These are phyloP conservation scores for Trypanosoma melophagium DNA, from an alignment of 208 protist genomes.

Conservation along the genomic window DNA sequence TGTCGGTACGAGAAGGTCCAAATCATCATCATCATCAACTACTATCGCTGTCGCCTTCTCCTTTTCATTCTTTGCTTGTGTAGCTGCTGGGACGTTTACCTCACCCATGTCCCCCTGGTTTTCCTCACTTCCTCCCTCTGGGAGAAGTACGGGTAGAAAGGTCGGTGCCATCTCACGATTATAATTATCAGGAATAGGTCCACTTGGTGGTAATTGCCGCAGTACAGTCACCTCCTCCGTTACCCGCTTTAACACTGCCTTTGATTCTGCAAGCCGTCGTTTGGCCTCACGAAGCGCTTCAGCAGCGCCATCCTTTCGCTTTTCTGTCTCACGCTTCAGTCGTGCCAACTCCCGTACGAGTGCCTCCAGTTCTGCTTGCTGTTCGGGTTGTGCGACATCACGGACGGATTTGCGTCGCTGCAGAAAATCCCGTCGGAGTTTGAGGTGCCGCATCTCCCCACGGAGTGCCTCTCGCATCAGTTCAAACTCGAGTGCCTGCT, in stretches of 20 bases:
- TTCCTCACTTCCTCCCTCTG: slow-evolving; percentile 1
- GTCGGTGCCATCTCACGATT: slow-evolving; percentile 12
- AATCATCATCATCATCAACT: slow-evolving; percentile 1
- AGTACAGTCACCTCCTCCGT: slow-evolving; percentile 9
- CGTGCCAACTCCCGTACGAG: not conserved
- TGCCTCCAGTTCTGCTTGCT: not conserved
- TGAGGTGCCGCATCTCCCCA: slow-evolving; percentile 15
- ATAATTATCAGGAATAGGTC: slow-evolving; percentile 5
- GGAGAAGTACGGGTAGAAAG: slow-evolving; percentile 15
- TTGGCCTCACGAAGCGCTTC: slow-evolving; percentile 19
- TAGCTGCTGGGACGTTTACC: not conserved
- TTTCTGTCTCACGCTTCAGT: not conserved
- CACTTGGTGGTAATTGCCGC: not conserved
- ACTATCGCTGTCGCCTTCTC: not conserved
- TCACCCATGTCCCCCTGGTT: not conserved
- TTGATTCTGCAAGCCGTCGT: not conserved
- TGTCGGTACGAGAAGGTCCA: not conserved
- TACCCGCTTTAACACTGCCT: slow-evolving; percentile 4
- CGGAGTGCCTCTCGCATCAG: slow-evolving; percentile 9
- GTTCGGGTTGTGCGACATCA: not conserved
- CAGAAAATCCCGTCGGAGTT: slow-evolving; percentile 1
- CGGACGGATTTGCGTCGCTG: not conserved
- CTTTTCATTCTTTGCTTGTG: not conserved
- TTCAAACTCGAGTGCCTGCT: slow-evolving; percentile 16
- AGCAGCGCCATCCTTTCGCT: slow-evolving; percentile 2